These are phyloP conservation scores for Solanum hybrid DNA, from an alignment of 305 asterid species.

Conservation along the genomic window DNA sequence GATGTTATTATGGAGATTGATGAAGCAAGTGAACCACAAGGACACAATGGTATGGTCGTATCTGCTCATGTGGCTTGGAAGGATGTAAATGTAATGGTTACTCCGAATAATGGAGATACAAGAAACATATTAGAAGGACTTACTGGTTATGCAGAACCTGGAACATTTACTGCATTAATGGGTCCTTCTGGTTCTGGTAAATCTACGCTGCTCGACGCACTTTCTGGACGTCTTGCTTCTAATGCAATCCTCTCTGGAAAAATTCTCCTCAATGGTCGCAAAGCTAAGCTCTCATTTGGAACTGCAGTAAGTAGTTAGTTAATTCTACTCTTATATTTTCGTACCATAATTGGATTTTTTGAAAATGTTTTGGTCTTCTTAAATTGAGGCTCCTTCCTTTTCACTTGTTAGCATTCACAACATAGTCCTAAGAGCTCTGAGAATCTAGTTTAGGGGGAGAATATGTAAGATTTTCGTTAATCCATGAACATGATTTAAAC, in stretches of 20 bases:
- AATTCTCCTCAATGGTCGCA: constrained; percentile 70
- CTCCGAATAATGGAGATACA: constrained; percentile 55
- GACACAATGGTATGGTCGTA: constrained; percentile 39
- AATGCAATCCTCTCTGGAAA: constrained; percentile 74
- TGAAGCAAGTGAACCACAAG: constrained; percentile 50
- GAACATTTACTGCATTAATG: constrained; percentile 79
- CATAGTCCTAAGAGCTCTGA: neutral
- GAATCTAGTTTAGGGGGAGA: neutral
- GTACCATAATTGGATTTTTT: neutral
- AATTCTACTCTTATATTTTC: neutral
- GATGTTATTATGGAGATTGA: constrained; percentile 50
- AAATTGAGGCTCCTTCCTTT: neutral
- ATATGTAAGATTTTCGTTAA: neutral
- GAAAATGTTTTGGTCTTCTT: neutral
- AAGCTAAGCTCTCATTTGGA: constrained; percentile 72
- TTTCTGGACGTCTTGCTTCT: constrained; percentile 79
- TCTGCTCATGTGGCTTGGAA: constrained; percentile 76
- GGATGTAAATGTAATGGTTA: constrained; percentile 68
- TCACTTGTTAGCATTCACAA: neutral
- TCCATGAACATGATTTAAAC: neutral
- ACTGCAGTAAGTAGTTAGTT: constrained; percentile 45
- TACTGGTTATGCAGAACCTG: constrained; percentile 81
- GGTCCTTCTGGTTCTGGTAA: constrained; percentile 94
- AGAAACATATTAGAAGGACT: constrained; percentile 61
- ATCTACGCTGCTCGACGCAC: constrained; percentile 79